These are phyloP conservation scores for Plasmodium gonderi DNA, from an alignment of 169 alveolate genomes.

Conservation along the genomic window DNA sequence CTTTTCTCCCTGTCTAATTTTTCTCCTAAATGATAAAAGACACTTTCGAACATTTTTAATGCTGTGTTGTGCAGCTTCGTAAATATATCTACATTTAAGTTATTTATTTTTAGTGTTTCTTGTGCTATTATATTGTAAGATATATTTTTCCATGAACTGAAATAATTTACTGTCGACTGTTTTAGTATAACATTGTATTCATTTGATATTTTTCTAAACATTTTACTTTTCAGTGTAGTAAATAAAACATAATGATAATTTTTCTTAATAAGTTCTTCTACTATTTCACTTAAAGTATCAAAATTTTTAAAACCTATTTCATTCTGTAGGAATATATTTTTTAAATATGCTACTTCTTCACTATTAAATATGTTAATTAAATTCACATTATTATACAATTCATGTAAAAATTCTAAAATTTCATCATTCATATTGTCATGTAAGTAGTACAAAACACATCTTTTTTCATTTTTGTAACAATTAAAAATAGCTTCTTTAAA, in stretches of 20 bases:
- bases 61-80: slow-evolving; percentile 55
- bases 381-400: slow-evolving; percentile 55
- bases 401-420: slow-evolving; percentile 69
- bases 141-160: slow-evolving; percentile 49
- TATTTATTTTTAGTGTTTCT: slow-evolving; percentile 28
- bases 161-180: slow-evolving; percentile 70
- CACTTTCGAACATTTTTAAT: slow-evolving; percentile 24
- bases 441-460: slow-evolving; percentile 65
- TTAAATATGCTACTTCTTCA: slow-evolving; percentile 71
- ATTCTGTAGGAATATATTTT: slow-evolving; percentile 52
- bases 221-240: slow-evolving; percentile 51
- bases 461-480: slow-evolving; percentile 69
- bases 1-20: slow-evolving; percentile 10
- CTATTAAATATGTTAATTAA: slow-evolving; percentile 63
- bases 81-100: slow-evolving; percentile 42
- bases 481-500: slow-evolving; percentile 72
- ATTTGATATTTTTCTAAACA: slow-evolving; percentile 65
- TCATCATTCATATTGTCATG: slow-evolving; percentile 69
- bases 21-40: slow-evolving; percentile 25
- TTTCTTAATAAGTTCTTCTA: slow-evolving; percentile 54
- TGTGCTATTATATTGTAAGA: slow-evolving; percentile 70
- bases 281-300: slow-evolving; percentile 44
- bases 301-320: slow-evolving; percentile 42
- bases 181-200: slow-evolving; percentile 57
- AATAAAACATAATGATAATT: slow-evolving; percentile 69